Base-by-base conservation (phyloP, 148 eudicot species). In the Vaccinium vitisidaea region DNA sequence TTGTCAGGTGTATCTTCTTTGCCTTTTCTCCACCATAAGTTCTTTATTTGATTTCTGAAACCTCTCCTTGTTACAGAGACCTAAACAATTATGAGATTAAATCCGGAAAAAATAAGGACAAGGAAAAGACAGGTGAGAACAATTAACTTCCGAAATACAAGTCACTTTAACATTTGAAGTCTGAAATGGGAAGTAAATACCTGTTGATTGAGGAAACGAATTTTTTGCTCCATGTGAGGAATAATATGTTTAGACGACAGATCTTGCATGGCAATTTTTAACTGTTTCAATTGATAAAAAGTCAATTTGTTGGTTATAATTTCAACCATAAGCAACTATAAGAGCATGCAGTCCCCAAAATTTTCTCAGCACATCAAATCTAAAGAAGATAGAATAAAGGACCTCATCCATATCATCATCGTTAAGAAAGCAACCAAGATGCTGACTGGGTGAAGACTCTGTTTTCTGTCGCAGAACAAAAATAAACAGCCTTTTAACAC, bases 11-110 rank as follows among this genome's bases (percentile, higher is more conserved):
- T 77, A 87, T 95, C 99, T 23, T 97, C 99, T 90, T 92, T 97
- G 82, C 98, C 99, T 84, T 95, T 97, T 88, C 99, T 94, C 99
- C 99, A 97, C 99, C 98, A 97, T 84, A 97, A 89, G 87, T 97
- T 97, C 87, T 97, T 97, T 85, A 97, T 95, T 83, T 97, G 99
- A 91, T 97, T 97, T 90, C 96, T 93, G 85, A 97, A 97, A 82
- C 99, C 99, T 90, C 90, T 95, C 90, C 98, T 97, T 82, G 99
- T 97, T 58, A 98, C 96, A 84, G 98, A 91, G 75, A 97, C 99
- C 99, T 97, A 87, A 84, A 85, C 67, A 85, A 39, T 65, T 74
- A 83, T 49, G 83, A 76, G 70, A 59, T 54, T 71, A 54, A 78
- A 58, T 77, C 2, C 79, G 39, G 75, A 82, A 83, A 73, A 81